Base-by-base conservation (phyloP, 2,329 filamentous ascomycete genomes). In the Fusarium guadeloupense region DNA sequence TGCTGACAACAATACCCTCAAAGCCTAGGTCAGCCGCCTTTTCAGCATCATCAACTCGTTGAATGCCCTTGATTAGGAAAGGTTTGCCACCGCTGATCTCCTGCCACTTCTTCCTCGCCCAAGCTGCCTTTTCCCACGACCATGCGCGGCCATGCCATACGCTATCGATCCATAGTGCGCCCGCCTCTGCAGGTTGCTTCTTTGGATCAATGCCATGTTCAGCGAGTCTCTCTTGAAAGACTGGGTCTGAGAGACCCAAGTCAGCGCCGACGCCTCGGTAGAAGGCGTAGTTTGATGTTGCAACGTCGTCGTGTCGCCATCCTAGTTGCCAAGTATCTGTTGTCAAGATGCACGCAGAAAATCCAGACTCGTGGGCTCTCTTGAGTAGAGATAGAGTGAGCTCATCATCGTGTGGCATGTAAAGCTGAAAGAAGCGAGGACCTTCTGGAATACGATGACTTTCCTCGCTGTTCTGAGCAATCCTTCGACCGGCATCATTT, bases 141-240 rank as follows among this genome's bases (percentile, higher is more conserved):
- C 52, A 59, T 10, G 52, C 52, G 6, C 55, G 44, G 1, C 55
- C 52, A 12, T 57, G 52, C 55, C 55, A 59, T 28, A 59, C 31
- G 0, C 28, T 56, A n/a, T 52, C 55, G 3, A 59, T 57, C 55
- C 55, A 57, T 17, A 59, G 33, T 20, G 44, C 55, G 9, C 44
- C 52, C 1, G 43, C 45, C 7, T 59, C 52, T 2, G 25, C 55
- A 4, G 45, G 55, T 3, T 59, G 45, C 3, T 51, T 52, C 10
- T 57, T 40, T 4, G 55, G 52, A 13, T 59, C 35, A 7, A 52
- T 52, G 2, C 40, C 55, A 5, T 39, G 14, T 9, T 57, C 40
- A 0, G 31, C 25, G 0, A 59, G 31, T 5, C 45, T 17, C 1
- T 46, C 51, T 12, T 57, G 52, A 23, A 59, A 59, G 5, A 56